Percentiles rank a stretch among this genome's conserved stretches.
Conservation (phyloP, 768 basidiomycete genomes). For the Xerocomellus intermedius region DNA sequence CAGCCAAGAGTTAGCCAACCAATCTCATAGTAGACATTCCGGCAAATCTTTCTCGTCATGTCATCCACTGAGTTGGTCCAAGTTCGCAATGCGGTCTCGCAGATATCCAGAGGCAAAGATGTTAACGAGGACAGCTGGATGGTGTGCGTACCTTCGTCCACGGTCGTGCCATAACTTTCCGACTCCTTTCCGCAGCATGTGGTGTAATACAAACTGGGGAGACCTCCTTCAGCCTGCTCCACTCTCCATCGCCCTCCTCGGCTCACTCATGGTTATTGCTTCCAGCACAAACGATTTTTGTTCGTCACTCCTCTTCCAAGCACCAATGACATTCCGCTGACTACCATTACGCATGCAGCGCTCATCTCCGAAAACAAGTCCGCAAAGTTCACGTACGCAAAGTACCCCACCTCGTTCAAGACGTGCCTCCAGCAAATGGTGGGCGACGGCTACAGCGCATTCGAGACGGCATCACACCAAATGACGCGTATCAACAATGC, state of each 20-base stretch:
- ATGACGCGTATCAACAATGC: conserved; percentile 23
- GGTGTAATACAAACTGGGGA: conserved; percentile 22
- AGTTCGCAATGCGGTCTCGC: conserved; percentile 19
- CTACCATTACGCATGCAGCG: neutral
- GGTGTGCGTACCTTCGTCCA: conserved; percentile 10
- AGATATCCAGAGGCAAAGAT: conserved; percentile 20
- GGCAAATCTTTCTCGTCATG: neutral
- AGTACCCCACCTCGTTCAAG: conserved; percentile 22
- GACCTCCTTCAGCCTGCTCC: conserved; percentile 21
- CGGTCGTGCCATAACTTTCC: neutral
- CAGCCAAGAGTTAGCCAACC: neutral
- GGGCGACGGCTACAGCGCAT: conserved; percentile 20
- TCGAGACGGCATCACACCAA: conserved; percentile 18
- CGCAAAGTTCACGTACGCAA: conserved; percentile 11
- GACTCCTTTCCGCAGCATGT: conserved; percentile 9
- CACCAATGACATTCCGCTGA: neutral
- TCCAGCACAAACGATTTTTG: conserved; percentile 18
- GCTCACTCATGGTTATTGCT: conserved; percentile 17
- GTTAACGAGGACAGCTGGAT: conserved; percentile 23
- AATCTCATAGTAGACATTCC: neutral
- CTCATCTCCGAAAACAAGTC: conserved; percentile 12
- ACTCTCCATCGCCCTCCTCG: conserved; percentile 17
- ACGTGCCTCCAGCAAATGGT: conserved; percentile 24
- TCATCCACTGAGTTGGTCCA: conserved; percentile 11
- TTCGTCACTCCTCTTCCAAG: neutral